Percentiles rank a stretch among this genome's conserved stretches.
Conservation (phyloP, 441 rosid species). For the Francoa sonchifolia region DNA sequence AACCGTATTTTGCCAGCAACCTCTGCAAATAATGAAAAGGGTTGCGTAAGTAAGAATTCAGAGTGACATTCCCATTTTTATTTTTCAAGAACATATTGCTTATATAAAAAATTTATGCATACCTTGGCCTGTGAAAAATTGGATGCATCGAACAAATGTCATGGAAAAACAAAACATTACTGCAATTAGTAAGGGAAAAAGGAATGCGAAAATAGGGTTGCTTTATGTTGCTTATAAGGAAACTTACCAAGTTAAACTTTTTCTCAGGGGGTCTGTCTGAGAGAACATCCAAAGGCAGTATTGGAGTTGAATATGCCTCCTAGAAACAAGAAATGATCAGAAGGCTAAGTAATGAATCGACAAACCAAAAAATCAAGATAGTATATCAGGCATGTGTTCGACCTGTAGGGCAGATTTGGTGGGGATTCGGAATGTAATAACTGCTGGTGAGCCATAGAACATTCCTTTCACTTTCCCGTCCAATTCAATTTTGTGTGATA, state of each 20-base stretch:
- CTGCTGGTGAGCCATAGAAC: slow-evolving; percentile 73
- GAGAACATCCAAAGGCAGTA: slow-evolving; percentile 70
- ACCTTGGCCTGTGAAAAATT: slow-evolving; percentile 73
- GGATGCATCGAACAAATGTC: slow-evolving; percentile 17
- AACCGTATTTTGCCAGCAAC: slow-evolving; percentile 61
- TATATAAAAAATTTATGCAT: slow-evolving; percentile 12
- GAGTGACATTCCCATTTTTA: no score
- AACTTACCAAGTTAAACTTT: slow-evolving; percentile 54
- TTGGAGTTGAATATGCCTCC: slow-evolving; percentile 76
- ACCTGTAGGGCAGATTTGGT: slow-evolving; percentile 85
- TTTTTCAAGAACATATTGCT: no score
- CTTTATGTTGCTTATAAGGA: neutral
- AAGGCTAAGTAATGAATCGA: slow-evolving; percentile 2
- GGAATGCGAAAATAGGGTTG: no score
- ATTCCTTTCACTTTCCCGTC: slow-evolving; percentile 72
- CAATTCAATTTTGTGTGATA: slow-evolving; percentile 74
- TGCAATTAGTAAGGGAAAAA: no score
- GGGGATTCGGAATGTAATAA: slow-evolving; percentile 80
- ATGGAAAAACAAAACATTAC: slow-evolving; percentile 26
- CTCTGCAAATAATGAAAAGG: slow-evolving; percentile 36
- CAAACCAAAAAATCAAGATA: neutral
- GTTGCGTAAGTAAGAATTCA: no score
- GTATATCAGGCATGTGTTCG: slow-evolving; percentile 1
- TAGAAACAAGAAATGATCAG: slow-evolving; percentile 12
- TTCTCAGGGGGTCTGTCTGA: slow-evolving; percentile 73